Base-by-base conservation (phyloP, 495 filamentous ascomycete genomes). In the Cudoniella acicularis region DNA sequence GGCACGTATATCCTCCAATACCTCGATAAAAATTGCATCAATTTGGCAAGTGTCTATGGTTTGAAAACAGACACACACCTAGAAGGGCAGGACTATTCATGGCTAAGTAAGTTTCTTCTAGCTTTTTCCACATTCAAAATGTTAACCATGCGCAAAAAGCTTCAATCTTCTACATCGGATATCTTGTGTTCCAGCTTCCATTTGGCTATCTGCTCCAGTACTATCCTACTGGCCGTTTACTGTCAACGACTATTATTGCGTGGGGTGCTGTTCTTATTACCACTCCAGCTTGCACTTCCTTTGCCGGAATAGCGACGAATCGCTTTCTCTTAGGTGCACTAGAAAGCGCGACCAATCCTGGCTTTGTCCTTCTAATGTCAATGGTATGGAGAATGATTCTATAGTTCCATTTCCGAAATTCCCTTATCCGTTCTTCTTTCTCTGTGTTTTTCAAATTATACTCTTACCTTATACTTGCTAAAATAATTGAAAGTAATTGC, bases 1-100 rank as follows among this genome's bases (percentile, higher is more conserved):
- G 67, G 80, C 4, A 83, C 79, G 0, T 85, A 85, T 56, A 66
- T 83, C 49, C 63, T 77, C 2, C 76, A 83, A 67, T 86, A 83
- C 54, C 69, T 85, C 4, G 83, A 87, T 57, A 87, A 87, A 66
- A 78, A 79, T 27, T 78, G 74, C 26, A 76, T 86, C 65, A 83
- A 62, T 59, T 85, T 80, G 57, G 79, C 83, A 1, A 80, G 77
- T 17, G 80, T 83, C 0, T 85, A 80, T 61, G 83, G 82, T 0
- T 59, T 85, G 27, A 74, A 81, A 47, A 61, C 74, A 52, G 83
- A 74, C 2, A 80, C 79, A 0, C 52, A 79, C 25, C 58, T 85
- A 13, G 64, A 72, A 0, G 82, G 81, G 36, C 76, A 83, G 59
- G 76, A 86, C 24, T 85, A 83, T 63, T 79, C 78, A 20, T 87